Evolutionary conservation across 306 rosid species (phyloP).

Genomic region (Dryas alaskensis): DNA sequence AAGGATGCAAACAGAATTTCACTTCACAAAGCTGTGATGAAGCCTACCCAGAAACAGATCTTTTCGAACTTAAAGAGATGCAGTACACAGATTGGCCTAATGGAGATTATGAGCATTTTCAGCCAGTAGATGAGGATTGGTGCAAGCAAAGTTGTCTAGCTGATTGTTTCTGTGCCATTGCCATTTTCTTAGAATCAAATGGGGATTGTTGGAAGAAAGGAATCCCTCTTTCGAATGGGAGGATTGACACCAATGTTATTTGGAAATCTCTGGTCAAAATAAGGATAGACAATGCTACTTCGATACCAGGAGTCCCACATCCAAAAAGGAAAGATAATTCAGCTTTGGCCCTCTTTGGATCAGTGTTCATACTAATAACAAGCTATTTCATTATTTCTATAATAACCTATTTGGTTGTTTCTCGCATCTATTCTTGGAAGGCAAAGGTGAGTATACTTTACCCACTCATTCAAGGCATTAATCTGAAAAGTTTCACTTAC

Average conservation of each 20-base stretch:
- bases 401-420: slow-evolving; percentile 2
- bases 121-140: slow-evolving; percentile 5
- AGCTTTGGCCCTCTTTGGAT: slow-evolving; percentile 15
- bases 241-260: not conserved
- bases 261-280: slow-evolving; percentile 18
- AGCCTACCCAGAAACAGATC: slow-evolving; percentile 17
- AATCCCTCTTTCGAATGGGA: slow-evolving; percentile 24
- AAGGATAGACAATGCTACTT: slow-evolving; percentile 9
- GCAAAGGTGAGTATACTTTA: not conserved
- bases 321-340: slow-evolving; percentile 7
- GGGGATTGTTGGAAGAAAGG: slow-evolving; percentile 24
- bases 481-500: slow-evolving; percentile 19
- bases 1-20: slow-evolving; percentile 44
- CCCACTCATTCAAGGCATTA: not conserved
- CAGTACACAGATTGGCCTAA: slow-evolving; percentile 10
- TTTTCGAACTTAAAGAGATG: slow-evolving; percentile 15
- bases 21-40: slow-evolving; percentile 38
- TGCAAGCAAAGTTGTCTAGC: slow-evolving; percentile 33
- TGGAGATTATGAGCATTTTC: slow-evolving; percentile 10
- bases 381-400: slow-evolving; percentile 3
- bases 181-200: not conserved
- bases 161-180: slow-evolving; percentile 51
- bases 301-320: not conserved
- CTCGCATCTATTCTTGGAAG: not conserved
- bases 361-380: slow-evolving; percentile 6